A percentile compares a stretch with the other conserved stretches of the same genome.
Conservation (phyloP, 1,139 yeast species). For the Debaryomycetaceae sp. region DNA sequence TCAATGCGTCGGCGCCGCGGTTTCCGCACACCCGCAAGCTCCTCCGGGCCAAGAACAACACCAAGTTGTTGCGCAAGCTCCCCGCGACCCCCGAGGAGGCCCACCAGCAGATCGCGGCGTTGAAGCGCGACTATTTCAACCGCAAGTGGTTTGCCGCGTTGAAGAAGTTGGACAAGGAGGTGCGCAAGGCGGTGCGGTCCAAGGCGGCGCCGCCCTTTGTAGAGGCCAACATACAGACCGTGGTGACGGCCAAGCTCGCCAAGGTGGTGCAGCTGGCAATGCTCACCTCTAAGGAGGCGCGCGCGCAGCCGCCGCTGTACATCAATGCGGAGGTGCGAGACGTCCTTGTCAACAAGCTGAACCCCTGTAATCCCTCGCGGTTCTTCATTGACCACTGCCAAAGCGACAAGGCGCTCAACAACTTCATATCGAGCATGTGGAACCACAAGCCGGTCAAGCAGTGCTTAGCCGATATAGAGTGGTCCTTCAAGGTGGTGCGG, state of each 20-base stretch:
- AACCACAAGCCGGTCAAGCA: slow-evolving; percentile 51
- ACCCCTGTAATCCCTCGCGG: slow-evolving; percentile 38
- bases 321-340: slow-evolving; percentile 21
- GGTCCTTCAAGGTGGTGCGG: slow-evolving; percentile 55
- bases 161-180: slow-evolving; percentile 36
- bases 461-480: slow-evolving; percentile 45
- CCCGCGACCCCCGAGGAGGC: slow-evolving; percentile 42
- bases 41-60: slow-evolving; percentile 43
- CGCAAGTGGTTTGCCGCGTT: slow-evolving; percentile 49
- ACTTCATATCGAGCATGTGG: slow-evolving; percentile 54
- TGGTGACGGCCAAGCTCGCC: slow-evolving; percentile 31
- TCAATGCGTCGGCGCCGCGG: slow-evolving; percentile 42
- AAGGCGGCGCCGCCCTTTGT: slow-evolving; percentile 15
- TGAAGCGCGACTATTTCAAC: slow-evolving; percentile 43
- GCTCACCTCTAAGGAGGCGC: slow-evolving; percentile 22
- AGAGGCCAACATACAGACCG: slow-evolving; percentile 16
- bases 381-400: slow-evolving; percentile 48
- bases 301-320: slow-evolving; percentile 29
- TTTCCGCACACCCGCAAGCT: slow-evolving; percentile 50
- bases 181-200: slow-evolving; percentile 25
- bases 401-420: slow-evolving; percentile 35
- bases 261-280: slow-evolving; percentile 24
- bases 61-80: slow-evolving; percentile 39
- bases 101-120: slow-evolving; percentile 32
- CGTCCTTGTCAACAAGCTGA: slow-evolving; percentile 24